phyloP scores from a whole-genome alignment of 2,329 filamentous ascomycete species.

The Penicillium digitatum region DNA sequence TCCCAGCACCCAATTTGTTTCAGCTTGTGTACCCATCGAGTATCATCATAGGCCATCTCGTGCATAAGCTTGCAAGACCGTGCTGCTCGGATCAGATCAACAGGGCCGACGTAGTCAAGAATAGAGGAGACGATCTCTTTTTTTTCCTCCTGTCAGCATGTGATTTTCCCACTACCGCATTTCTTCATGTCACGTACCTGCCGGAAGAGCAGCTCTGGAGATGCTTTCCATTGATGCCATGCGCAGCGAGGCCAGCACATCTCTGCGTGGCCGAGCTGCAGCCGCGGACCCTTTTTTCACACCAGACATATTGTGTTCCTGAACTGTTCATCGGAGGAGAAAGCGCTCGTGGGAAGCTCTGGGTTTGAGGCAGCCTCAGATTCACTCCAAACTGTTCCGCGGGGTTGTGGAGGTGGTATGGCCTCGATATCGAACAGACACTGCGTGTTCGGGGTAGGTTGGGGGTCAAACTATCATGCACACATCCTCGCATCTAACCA shows the following conservation, averaged over 20 bases:
- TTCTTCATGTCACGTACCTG: constrained; percentile 54
- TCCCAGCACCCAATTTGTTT: constrained; percentile 90
- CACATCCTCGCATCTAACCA: not conserved
- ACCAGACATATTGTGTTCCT: constrained; percentile 44
- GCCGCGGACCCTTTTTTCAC: constrained; percentile 44
- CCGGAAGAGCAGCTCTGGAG: constrained; percentile 73
- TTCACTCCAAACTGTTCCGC: not conserved
- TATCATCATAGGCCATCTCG: constrained; percentile 99
- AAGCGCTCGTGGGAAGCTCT: constrained; percentile 3
- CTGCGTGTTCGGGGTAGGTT: not conserved
- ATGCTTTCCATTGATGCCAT: constrained; percentile 72
- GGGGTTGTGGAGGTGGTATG: not conserved
- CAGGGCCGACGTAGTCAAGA: constrained; percentile 80
- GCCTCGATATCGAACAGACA: not conserved
- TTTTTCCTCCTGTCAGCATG: constrained; percentile 22
- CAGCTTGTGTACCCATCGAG: constrained; percentile 83
- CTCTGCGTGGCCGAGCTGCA: constrained; percentile 39
- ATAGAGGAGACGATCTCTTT: constrained; percentile 82
- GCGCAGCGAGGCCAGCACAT: constrained; percentile 71
- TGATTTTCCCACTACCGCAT: not conserved
- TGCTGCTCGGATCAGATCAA: constrained; percentile 81
- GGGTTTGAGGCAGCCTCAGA: not conserved
- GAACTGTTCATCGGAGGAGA: constrained; percentile 26
- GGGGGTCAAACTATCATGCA: not conserved
- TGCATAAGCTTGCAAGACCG: constrained; percentile 79